phyloP scores from a whole-genome alignment of 305 asterid genomes.

The Withania somnifera region DNA sequence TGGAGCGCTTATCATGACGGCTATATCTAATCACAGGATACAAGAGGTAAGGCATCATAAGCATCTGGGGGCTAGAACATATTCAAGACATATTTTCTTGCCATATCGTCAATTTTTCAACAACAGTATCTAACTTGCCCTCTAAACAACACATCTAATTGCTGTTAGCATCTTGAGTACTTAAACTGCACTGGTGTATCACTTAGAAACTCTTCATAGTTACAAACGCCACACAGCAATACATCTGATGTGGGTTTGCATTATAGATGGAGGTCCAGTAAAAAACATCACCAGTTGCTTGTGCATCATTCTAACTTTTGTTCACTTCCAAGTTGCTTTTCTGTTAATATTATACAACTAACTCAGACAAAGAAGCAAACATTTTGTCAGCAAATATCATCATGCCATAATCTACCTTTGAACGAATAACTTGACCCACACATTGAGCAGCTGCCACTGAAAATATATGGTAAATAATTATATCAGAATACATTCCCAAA shows the following conservation, averaged over 20 bases:
- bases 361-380: slow-evolving; percentile 21
- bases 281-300: background rate
- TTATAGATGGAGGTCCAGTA: background rate
- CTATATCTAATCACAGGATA: slow-evolving; percentile 47
- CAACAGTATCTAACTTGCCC: background rate
- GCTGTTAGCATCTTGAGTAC: background rate
- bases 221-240: background rate
- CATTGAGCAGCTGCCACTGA: slow-evolving; percentile 99
- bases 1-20: slow-evolving; percentile 93
- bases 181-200: background rate
- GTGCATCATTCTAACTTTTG: background rate
- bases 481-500: background rate
- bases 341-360: background rate
- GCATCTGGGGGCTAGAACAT: background rate
- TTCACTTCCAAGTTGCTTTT: background rate
- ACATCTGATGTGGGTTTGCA: background rate
- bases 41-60: background rate
- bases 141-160: background rate
- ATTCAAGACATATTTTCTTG: background rate
- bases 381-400: slow-evolving; percentile 99
- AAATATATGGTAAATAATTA: background rate
- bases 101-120: background rate
- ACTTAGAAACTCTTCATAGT: background rate
- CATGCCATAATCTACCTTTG: slow-evolving; percentile 99
- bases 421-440: slow-evolving; percentile 95